Evolutionary conservation across 2,329 filamentous ascomycete genomes (phyloP).

Genomic region (Aureobasidium sp.): DNA sequence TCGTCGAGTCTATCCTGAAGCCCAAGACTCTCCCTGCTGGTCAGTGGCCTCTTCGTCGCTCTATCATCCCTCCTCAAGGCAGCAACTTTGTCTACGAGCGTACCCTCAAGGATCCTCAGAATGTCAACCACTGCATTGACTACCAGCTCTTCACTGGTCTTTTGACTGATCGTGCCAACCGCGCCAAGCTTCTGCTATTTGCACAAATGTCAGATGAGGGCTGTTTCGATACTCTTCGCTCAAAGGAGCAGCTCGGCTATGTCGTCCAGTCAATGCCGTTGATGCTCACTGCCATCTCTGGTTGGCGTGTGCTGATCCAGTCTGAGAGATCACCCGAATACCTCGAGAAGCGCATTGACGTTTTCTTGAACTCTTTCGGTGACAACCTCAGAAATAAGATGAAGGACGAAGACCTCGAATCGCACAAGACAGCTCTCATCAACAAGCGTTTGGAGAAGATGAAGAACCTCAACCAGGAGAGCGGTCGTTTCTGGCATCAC

Average conservation of each 20-base stretch:
- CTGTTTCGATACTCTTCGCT: slow-evolving; percentile 93
- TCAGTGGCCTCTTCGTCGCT: slow-evolving; percentile 84
- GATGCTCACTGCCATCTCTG: slow-evolving; percentile 76
- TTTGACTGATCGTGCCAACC: slow-evolving; percentile 67
- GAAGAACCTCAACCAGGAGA: slow-evolving; percentile 92
- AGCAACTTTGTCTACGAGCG: slow-evolving; percentile 88
- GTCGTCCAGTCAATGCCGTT: slow-evolving; percentile 88
- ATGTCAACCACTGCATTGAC: slow-evolving; percentile 70
- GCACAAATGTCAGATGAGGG: slow-evolving; percentile 95
- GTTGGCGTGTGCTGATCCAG: slow-evolving; percentile 92
- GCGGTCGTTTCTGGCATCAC: slow-evolving; percentile 83
- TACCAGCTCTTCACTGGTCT: slow-evolving; percentile 51
- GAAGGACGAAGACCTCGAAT: slow-evolving; percentile 86
- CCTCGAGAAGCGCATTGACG: slow-evolving; percentile 87
- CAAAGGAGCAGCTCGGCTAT: slow-evolving; percentile 98
- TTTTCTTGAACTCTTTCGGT: slow-evolving; percentile 77
- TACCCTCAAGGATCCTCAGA: slow-evolving; percentile 84
- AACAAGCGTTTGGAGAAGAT: slow-evolving; percentile 90
- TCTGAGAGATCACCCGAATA: slow-evolving; percentile 89
- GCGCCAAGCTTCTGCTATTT: slow-evolving; percentile 83
- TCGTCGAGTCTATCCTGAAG: slow-evolving; percentile 82
- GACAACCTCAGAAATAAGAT: slow-evolving; percentile 72
- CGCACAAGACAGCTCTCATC: slow-evolving; percentile 89
- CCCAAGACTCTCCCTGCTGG: slow-evolving; percentile 76
- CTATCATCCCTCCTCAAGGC: slow-evolving; percentile 79